phyloP scores from a whole-genome alignment of 2,329 filamentous ascomycete species.

The Tolypocladium ovalisporum region DNA sequence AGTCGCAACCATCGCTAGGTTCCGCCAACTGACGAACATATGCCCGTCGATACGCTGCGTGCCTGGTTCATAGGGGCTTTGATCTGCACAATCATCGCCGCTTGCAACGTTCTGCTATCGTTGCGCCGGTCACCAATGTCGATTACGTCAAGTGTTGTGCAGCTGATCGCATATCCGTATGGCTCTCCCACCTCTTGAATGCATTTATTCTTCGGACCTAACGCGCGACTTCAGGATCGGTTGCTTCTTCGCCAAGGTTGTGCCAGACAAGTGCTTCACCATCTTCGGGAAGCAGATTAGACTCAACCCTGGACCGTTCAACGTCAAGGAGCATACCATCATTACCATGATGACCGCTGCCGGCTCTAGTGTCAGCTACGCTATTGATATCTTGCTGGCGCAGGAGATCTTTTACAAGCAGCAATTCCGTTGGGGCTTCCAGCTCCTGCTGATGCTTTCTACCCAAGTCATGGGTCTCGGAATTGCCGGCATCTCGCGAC shows the following conservation, averaged over 20 bases:
- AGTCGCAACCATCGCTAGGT: slow-evolving; percentile 4
- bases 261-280: slow-evolving; percentile 28
- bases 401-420: slow-evolving; percentile 38
- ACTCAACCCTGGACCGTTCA: slow-evolving; percentile 35
- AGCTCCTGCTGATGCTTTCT: slow-evolving; percentile 47
- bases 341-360: slow-evolving; percentile 37
- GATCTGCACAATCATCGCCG: slow-evolving; percentile 46
- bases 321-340: slow-evolving; percentile 21
- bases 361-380: slow-evolving; percentile 20
- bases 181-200: too few relatives aligned
- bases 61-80: slow-evolving; percentile 48
- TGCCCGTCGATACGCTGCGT: slow-evolving; percentile 45
- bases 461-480: slow-evolving; percentile 55
- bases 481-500: slow-evolving; percentile 46
- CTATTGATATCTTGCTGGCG: slow-evolving; percentile 29
- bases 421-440: slow-evolving; percentile 42
- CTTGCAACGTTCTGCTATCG: slow-evolving; percentile 42
- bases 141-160: slow-evolving; percentile 42
- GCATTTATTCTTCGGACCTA: neutral
- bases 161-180: slow-evolving; percentile 41
- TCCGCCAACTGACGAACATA: slow-evolving; percentile 36
- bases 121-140: slow-evolving; percentile 37
- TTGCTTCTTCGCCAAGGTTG: slow-evolving; percentile 26
- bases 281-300: slow-evolving; percentile 30
- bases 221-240: slow-evolving; percentile 16